Conservation (phyloP, 768 basidiomycete species). For the Asterophora lycoperdoides region DNA sequence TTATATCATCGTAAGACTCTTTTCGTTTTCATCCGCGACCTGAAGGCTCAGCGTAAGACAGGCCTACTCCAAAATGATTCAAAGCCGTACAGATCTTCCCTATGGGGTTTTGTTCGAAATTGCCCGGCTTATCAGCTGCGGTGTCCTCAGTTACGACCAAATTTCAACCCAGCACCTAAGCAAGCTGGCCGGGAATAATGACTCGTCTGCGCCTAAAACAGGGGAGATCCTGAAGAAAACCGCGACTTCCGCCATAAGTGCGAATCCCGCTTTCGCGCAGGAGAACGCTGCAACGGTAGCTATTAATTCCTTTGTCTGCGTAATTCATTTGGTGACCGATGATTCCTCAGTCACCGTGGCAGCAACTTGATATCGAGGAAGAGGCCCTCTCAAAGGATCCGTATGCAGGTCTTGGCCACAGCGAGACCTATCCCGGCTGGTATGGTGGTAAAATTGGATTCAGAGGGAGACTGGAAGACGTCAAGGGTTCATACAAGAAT, state of each 20-base stretch:
- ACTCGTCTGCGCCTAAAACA: slow-evolving; percentile 24
- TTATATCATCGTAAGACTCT: slow-evolving; percentile 19
- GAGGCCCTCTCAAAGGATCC: slow-evolving; percentile 28
- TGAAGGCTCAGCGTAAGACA: slow-evolving; percentile 1
- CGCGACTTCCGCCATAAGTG: not conserved
- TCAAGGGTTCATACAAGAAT: slow-evolving; percentile 30
- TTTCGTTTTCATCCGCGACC: not conserved
- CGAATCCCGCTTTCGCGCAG: slow-evolving; percentile 31
- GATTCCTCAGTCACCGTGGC: slow-evolving; percentile 52
- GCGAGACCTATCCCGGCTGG: slow-evolving; percentile 37
- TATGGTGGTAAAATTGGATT: slow-evolving; percentile 64
- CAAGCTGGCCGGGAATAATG: slow-evolving; percentile 28
- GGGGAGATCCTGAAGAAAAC: slow-evolving; percentile 6
- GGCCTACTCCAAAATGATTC: slow-evolving; percentile 13
- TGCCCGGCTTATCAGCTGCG: slow-evolving; percentile 33
- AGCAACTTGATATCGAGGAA: slow-evolving; percentile 57
- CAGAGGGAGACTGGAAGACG: slow-evolving; percentile 31
- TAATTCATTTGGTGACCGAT: not conserved
- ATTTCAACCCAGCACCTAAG: slow-evolving; percentile 26
- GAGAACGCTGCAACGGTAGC: slow-evolving; percentile 32
- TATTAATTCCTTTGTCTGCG: not conserved
- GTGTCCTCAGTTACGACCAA: slow-evolving; percentile 24
- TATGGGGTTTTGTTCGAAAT: slow-evolving; percentile 50
- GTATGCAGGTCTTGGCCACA: slow-evolving; percentile 40
- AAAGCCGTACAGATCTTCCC: slow-evolving; percentile 19